Evolutionary conservation across 768 basidiomycete species (phyloP), one percentile per base, ranked within the genome.

Genomic region (Pluteus cervinus): DNA sequence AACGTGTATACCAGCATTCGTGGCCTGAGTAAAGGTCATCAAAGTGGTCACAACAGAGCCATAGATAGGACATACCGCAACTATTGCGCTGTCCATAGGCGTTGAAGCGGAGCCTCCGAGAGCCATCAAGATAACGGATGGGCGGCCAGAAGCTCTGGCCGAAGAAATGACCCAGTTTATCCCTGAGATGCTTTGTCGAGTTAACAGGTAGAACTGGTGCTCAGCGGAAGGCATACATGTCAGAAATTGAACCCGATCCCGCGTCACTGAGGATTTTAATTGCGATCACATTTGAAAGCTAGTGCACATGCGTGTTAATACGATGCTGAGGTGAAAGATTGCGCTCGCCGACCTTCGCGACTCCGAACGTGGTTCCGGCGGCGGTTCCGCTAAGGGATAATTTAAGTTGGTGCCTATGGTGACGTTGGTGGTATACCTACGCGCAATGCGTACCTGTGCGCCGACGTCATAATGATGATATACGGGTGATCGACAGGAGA

Each of bases 261-360:
- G 33, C 24, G 25, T 56, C 50, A 32, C 44, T 47, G 15, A 56
- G 47, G 21, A 52, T 51, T 33, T 54, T 53, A 28, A 54, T 49
- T 7, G 52, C 48, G 18, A 56, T 51, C 11, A 52, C 18, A 35
- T 29, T 47, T 30, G 55, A 51, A 8, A 22, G 14, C 36, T 49
- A 43, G 5, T 32, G 25, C 17, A 18, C 10, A 36, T 15, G 14
- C 14, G 17, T 31, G 15, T 9, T 34, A 7, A 6, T 12, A 16
- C 21, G 32, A 26, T 16, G n/a, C n/a, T n/a, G n/a, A n/a, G n/a
- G n/a, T n/a, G n/a, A n/a, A n/a, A n/a, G n/a, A n/a, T n/a, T n/a
- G n/a, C n/a, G n/a, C n/a, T n/a, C n/a, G n/a, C n/a, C n/a, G n/a
- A n/a, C n/a, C n/a, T 54, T 45, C 9, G 49, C 49, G 16, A 50